Base-by-base conservation (phyloP, 2,329 filamentous ascomycete genomes). In the Myriosclerotinia scirpicola region DNA sequence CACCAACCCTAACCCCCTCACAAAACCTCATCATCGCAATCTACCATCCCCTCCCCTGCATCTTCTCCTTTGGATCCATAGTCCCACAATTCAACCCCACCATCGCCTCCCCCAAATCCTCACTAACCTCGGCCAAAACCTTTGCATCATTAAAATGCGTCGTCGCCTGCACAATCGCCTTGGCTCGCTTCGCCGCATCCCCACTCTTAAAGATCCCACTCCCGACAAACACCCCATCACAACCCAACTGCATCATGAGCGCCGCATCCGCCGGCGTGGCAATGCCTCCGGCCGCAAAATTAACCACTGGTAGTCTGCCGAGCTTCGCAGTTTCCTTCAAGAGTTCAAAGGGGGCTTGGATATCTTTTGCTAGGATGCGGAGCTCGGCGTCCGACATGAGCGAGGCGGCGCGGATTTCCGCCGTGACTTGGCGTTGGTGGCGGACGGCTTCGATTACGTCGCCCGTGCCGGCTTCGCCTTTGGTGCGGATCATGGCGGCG, bases 221-320 rank as follows among this genome's bases (percentile, higher is more conserved):
- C 38, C 95, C 95, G 46, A 99, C 95, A 77, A 99, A 99, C 46
- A 99, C 95, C 67, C 95, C 95, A 76, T 99, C 95, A 77, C 95
- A 98, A 68, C 95, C 95, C 71, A 99, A 83, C 84, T 98, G 94
- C 95, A 99, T 99, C 94, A 99, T 92, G 81, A 99, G 83, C 2
- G 95, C 95, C 0, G 95, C 95, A 79, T 99, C 95, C 0, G 95
- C 95, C 0, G 95, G 95, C 0, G 95, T 99, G n/a, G 95, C 95
- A n/a, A 99, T 91, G 67, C 95, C 95, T n/a, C 95, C 95, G 4
- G 95, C 95, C 0, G 95, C 95, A 74, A 99, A 98, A 84, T 98
- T 98, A 71, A 99, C 95, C 0, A 98, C 94, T 2, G 95, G 95
- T 65, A 99, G 83, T 61, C 95, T 85, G 54, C 93, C 93, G 71